Evolutionary conservation across 2,329 filamentous ascomycete genomes (phyloP), one percentile per base, ranked within the genome.

Genomic region (Periconia macrospinosa): DNA sequence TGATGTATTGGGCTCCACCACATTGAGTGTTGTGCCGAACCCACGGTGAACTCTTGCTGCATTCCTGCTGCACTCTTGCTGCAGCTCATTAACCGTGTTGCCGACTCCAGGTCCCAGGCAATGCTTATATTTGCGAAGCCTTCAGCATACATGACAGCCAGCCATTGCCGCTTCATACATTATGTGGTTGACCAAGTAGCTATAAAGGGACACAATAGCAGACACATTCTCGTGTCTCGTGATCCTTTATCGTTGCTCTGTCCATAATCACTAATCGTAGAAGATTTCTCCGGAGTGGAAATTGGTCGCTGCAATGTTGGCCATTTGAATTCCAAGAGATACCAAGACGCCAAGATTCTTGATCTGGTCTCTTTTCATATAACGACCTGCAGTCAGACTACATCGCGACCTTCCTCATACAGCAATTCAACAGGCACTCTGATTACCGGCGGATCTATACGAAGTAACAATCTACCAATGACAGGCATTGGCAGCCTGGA

Each of bases 331-430:
- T 30, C 30, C 33, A 37, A 47, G 30, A 40, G 8, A 19, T 47
- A 37, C 45, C 30, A 47, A 47, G 45, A 23, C 18, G 45, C 45
- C 45, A 47, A 47, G 45, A n/a, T 37, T 19, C 30, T 43, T 47
- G 27, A 19, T 37, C 15, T 20, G 3, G 19, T 30, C 19, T 37
- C 45, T 37, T 37, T 37, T 47, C 35, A 47, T 47, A 47, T 47
- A 45, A 33, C 30, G 45, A 47, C 30, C n/a, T 47, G 33, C 45
- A 47, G 44, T n/a, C 18, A 27, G 42, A 33, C 13, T 49, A 47
- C 18, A 20, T 14, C 49, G 43, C 43, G 41, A 45, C 30, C 33
- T 46, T 33, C 51, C 45, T 30, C 27, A 57, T 17, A 51, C 52
- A 33, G 45, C 30, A 19, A 17, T 17, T 20, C 18, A 47, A 30